Conservation (phyloP, 2,329 filamentous ascomycete species). For the Neurospora crassa region DNA sequence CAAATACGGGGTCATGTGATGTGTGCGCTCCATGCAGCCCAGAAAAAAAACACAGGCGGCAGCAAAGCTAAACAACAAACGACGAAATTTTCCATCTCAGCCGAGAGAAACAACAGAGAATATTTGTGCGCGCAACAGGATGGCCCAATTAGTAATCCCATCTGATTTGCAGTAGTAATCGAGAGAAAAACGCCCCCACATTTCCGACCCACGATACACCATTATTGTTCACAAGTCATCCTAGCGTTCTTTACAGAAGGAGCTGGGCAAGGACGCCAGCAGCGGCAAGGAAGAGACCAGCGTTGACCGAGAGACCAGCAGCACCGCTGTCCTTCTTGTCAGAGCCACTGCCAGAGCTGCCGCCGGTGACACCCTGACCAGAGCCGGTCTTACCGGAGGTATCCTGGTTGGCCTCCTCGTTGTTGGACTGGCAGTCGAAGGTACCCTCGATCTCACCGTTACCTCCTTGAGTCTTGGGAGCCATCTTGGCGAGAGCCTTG, state of each 20-base stretch:
- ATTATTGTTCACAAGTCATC: conserved; percentile 2
- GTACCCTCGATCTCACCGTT: conserved; percentile 37
- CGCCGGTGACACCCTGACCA: conserved; percentile 22
- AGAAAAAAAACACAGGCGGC: conserved; percentile 3
- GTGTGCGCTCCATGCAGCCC: conserved; percentile 11
- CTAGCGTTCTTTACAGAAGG: conserved; percentile 22
- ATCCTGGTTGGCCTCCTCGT: conserved; percentile 42
- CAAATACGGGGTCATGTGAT: conserved; percentile 15
- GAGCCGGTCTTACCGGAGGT: conserved; percentile 18
- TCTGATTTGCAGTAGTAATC: conserved; percentile 3
- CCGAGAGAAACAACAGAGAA: conserved; percentile 11
- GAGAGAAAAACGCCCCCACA: neutral
- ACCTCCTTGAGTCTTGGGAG: conserved; percentile 26
- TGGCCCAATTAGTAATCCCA: conserved; percentile 2
- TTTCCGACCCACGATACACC: conserved; percentile 3
- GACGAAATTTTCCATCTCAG: conserved; percentile 4
- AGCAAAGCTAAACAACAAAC: conserved; percentile 12
- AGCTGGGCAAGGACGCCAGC: conserved; percentile 40
- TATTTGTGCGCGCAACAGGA: conserved; percentile 5
- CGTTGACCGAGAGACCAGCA: conserved; percentile 37
- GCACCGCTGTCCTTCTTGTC: conserved; percentile 29
- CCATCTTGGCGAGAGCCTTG: conserved; percentile 39
- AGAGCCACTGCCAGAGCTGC: conserved; percentile 16
- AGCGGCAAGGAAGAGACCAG: conserved; percentile 36
- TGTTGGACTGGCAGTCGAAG: conserved; percentile 41